Evolutionary conservation across 805 yeast genomes (phyloP).

Genomic region (Candida pseudofarinosa): DNA sequence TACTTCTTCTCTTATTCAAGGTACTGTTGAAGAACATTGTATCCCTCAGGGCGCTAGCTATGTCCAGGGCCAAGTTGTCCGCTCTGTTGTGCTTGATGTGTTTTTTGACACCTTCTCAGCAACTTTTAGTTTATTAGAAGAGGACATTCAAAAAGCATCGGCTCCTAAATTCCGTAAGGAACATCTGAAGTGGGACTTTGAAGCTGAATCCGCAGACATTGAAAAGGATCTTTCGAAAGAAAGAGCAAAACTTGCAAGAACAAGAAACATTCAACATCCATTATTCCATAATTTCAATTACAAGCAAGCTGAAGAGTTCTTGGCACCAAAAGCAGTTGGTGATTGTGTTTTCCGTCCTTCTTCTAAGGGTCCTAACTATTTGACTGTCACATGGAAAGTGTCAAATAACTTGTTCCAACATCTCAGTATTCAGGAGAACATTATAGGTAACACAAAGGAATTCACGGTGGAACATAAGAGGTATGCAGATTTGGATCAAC

Average conservation of each 20-base stretch:
- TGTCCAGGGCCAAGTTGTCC: constrained; percentile 73
- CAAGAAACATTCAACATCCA: constrained; percentile 87
- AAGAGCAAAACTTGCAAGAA: constrained; percentile 61
- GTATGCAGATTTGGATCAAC: constrained; percentile 88
- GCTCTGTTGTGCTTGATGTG: constrained; percentile 69
- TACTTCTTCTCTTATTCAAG: constrained; percentile 40
- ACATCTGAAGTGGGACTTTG: constrained; percentile 74
- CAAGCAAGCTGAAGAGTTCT: constrained; percentile 86
- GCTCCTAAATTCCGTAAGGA: constrained; percentile 47
- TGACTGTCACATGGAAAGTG: constrained; percentile 95
- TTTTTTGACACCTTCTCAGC: constrained; percentile 75
- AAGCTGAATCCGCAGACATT: constrained; percentile 64
- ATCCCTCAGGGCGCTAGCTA: constrained; percentile 43
- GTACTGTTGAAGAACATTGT: constrained; percentile 42
- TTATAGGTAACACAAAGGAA: constrained; percentile 56
- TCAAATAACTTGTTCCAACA: constrained; percentile 90
- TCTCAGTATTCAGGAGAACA: constrained; percentile 75
- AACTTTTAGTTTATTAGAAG: constrained; percentile 63
- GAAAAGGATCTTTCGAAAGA: constrained; percentile 56
- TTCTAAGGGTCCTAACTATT: constrained; percentile 79
- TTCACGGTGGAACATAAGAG: constrained; percentile 63
- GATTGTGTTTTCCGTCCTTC: constrained; percentile 94
- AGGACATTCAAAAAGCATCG: constrained; percentile 56
- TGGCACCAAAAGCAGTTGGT: constrained; percentile 87
- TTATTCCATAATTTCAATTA: constrained; percentile 79